Conservation (phyloP, 306 rosid species). For the Quercus agrifolia region DNA sequence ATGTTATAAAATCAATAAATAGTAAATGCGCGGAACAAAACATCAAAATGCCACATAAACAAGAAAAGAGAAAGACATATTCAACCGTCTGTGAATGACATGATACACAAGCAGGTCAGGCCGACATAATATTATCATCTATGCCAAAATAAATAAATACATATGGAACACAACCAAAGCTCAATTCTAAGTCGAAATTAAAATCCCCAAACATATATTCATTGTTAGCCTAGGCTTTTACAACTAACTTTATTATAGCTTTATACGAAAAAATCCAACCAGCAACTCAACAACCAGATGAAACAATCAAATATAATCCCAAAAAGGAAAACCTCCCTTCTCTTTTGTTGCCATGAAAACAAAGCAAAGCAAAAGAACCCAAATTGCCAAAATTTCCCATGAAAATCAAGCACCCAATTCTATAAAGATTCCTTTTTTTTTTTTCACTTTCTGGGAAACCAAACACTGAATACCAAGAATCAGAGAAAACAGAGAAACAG, state of each 20-base stretch:
- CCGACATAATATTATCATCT: background rate
- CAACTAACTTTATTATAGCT: background rate
- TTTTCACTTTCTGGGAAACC: background rate
- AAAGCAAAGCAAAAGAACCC: background rate
- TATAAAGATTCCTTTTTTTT: background rate
- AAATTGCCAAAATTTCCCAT: background rate
- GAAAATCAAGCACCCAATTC: background rate
- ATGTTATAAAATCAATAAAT: background rate
- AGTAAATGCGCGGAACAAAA: background rate
- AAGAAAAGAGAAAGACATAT: background rate
- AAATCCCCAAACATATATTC: background rate
- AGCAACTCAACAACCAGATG: background rate
- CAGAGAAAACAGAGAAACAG: background rate
- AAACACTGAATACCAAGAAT: slow-evolving; percentile 11
- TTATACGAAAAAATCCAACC: background rate
- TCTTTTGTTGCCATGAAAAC: background rate
- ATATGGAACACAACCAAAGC: background rate
- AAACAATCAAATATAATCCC: background rate
- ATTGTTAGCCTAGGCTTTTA: background rate
- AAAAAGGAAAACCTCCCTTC: background rate
- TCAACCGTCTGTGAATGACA: background rate
- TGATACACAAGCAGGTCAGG: background rate
- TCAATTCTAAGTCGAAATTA: background rate
- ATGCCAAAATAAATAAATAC: background rate
- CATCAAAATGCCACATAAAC: background rate